Evolutionary conservation across 140 eudicot genomes (phyloP).

Genomic region (Oenanthe javanica): DNA sequence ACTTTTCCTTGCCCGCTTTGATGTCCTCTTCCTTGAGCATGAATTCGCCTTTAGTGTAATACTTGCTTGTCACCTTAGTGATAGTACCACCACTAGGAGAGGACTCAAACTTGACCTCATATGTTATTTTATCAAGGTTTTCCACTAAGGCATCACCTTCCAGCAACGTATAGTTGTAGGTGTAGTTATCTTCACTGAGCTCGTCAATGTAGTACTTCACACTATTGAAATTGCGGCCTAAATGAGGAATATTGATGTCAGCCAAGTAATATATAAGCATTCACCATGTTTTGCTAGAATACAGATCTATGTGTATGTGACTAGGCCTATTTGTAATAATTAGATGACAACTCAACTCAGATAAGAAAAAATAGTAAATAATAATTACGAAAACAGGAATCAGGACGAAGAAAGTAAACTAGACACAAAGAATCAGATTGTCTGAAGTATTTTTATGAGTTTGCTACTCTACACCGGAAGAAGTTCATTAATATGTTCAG

Average conservation of each 20-base stretch:
- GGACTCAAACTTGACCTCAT: slow-evolving; percentile 9
- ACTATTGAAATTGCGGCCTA: slow-evolving; percentile 6
- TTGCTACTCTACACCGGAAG: too few relatives aligned
- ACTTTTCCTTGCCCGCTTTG: slow-evolving; percentile 18
- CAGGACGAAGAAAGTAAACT: too few relatives aligned
- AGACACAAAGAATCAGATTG: too few relatives aligned
- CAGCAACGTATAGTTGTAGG: slow-evolving; percentile 3
- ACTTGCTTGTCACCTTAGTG: slow-evolving; percentile 10
- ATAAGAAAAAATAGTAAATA: too few relatives aligned
- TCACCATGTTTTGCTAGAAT: too few relatives aligned
- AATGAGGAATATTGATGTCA: background rate
- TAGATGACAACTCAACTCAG: too few relatives aligned
- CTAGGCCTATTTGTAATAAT: too few relatives aligned
- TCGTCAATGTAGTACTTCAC: slow-evolving; percentile 9
- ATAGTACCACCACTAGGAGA: slow-evolving; percentile 14
- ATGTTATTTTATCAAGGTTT: slow-evolving; percentile 4
- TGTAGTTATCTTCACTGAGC: background rate
- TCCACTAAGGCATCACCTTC: background rate
- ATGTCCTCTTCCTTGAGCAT: slow-evolving; percentile 14
- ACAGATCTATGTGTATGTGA: too few relatives aligned
- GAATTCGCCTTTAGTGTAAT: background rate
- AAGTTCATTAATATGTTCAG: too few relatives aligned
- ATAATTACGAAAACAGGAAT: too few relatives aligned
- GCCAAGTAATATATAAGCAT: background rate
- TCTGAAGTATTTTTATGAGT: too few relatives aligned